These are phyloP conservation scores for Trichomonascaceae sp. DNA, from an alignment of 1,139 yeast genomes.

Conservation along the genomic window DNA sequence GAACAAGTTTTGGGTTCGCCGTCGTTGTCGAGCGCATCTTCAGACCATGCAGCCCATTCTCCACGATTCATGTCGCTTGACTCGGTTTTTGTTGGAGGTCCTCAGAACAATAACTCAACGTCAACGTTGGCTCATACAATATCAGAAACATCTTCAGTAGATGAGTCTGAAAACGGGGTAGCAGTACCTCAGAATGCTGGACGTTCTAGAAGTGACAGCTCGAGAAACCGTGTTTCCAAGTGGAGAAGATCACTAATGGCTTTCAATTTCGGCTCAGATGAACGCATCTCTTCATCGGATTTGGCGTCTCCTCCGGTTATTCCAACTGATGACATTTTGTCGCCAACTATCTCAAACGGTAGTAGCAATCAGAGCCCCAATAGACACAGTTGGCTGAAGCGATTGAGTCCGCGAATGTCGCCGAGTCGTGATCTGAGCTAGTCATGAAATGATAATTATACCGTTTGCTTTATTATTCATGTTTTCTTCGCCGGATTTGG, in stretches of 20 bases:
- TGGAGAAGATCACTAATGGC: slow-evolving; percentile 29
- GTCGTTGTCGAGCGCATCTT: slow-evolving; percentile 6
- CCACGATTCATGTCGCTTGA: slow-evolving; percentile 11
- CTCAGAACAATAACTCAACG: slow-evolving; percentile 22
- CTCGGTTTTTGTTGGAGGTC: slow-evolving; percentile 12
- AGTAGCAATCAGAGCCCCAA: slow-evolving; percentile 1
- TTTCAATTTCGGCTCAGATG: slow-evolving; percentile 15
- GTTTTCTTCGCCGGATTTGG: neutral
- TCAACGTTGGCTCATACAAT: slow-evolving; percentile 19
- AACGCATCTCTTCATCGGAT: neutral
- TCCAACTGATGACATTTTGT: neutral
- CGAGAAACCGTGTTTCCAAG: slow-evolving; percentile 20
- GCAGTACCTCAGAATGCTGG: slow-evolving; percentile 5
- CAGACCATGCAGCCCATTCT: slow-evolving; percentile 6
- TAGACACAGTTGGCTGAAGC: slow-evolving; percentile 1
- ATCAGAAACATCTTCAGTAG: slow-evolving; percentile 18
- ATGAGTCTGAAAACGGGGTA: slow-evolving; percentile 20
- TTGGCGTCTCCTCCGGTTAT: neutral
- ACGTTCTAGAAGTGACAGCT: slow-evolving; percentile 6
- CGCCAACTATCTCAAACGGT: slow-evolving; percentile 3
- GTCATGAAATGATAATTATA: neutral
- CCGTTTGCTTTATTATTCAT: neutral
- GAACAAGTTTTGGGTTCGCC: slow-evolving; percentile 22
- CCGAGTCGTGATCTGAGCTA: slow-evolving; percentile 3
- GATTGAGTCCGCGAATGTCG: slow-evolving; percentile 3